Evolutionary conservation across 1,139 yeast genomes (phyloP), one percentile per base, ranked within the genome.

Genomic region (Yamadazyma siamensis): DNA sequence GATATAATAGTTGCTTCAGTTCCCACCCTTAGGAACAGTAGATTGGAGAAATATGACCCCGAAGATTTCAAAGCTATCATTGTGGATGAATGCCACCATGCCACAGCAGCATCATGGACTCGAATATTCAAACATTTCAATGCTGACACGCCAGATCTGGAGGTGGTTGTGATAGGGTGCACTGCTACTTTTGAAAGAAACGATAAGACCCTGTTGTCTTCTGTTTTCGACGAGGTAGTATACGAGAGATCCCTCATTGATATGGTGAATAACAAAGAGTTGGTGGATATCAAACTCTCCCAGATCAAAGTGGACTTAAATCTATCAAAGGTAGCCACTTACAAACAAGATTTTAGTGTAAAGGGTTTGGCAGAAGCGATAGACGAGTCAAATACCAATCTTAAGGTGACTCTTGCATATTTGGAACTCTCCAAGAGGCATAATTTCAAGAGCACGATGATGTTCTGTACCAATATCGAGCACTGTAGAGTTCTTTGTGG

Each of bases 51-150:
- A 31, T 84, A 80, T 44, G 54, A 75, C 31, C 81, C 88, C 0
- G 33, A 35, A 1, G 72, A 75, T 12, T 81, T 74, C 58, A 83
- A 86, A 47, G 65, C 88, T 19, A 75, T 91, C 15, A 79, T 89
- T 14, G 66, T 89, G 2, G 98, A 89, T 54, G 98, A 89, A 52
- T 95, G 96, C 28, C 98, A 89, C 48, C 97, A 89, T 57, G 82
- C 95, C 0, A 83, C 86, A 1, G 91, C 96, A 0, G 49, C 56
- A 10, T 69, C 89, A 0, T 91, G 91, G 65, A 27, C 59, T 11
- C 66, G 68, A 25, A 67, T 88, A 1, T 55, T 87, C 32, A 52
- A 63, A 4, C 69, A 84, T 44, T 79, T 89, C 47, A 62, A 66
- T 1, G 84, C 86, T 3, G 49, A 54, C 28, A 48, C 52, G 2